Evolutionary conservation across 2,329 filamentous ascomycete genomes (phyloP), one percentile per base, ranked within the genome.

Genomic region (Drechslera avenae): DNA sequence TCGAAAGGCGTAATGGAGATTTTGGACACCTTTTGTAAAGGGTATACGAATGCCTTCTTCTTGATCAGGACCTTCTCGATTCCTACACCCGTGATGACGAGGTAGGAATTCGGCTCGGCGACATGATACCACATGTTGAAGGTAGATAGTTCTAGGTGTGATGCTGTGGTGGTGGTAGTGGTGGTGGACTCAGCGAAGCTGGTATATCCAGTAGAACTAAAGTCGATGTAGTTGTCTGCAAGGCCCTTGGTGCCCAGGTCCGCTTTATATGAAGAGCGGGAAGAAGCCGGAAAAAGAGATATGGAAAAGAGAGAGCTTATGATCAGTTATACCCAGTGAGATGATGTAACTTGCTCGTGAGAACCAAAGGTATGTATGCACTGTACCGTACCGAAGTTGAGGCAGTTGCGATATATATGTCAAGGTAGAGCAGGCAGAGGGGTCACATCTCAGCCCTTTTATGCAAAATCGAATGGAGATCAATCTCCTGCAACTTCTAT

Each of bases 21-120:
- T 45, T 73, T 76, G 13, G 68, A 71, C 19, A 73, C 66, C 52
- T 75, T 74, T 41, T 75, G 72, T 34, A 74, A 71, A 5, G 72
- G 72, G 19, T 67, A 71, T 12, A 75, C 63, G 28, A 74, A 69
- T 8, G 72, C 70, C 59, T 90, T 88, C 76, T 95, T 96, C 68
- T 83, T 85, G 73, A 95, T 91, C 61, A 84, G 83, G 63, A 95
- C 84, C 65, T 82, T 86, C 35, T 86, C 80, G 63, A 96, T 82
- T 59, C 87, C 85, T 75, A 86, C 86, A 76, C 91, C 90, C 63
- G 90, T 94, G 63, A 94, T 84, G 79, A 90, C 90, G 75, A 95
- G 88, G 81, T 94, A 95, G 76, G 91, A 84, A 76, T 91, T 89
- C 21, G 89, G 86, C 48, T 84, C 83, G 16, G 89, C 87, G 58